phyloP scores from a whole-genome alignment of 495 filamentous ascomycete genomes.

The Neurospora tetrasperma region DNA sequence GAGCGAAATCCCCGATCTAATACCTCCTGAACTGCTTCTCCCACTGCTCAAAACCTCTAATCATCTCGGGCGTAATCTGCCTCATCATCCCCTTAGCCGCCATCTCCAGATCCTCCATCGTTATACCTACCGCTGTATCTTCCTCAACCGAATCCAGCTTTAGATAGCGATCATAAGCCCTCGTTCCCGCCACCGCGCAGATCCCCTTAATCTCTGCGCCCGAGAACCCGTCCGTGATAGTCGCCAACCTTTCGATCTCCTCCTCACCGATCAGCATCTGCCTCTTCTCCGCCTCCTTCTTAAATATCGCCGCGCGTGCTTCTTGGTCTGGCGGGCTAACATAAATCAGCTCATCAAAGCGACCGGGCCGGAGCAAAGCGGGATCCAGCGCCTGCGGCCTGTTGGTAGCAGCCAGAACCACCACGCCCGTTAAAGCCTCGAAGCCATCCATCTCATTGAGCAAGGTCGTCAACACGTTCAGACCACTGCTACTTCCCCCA shows the following conservation, averaged over 20 bases:
- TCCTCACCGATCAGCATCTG: constrained; percentile 52
- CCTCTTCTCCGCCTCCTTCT: constrained; percentile 47
- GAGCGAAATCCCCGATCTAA: neutral
- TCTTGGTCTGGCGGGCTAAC: constrained; percentile 72
- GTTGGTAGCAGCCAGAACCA: constrained; percentile 92
- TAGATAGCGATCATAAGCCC: constrained; percentile 29
- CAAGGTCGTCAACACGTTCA: constrained; percentile 84
- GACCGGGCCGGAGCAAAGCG: constrained; percentile 77
- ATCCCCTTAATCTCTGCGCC: constrained; percentile 83
- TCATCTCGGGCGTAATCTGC: constrained; percentile 58
- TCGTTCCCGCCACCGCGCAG: constrained; percentile 43
- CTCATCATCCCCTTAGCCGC: constrained; percentile 53
- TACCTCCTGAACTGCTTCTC: constrained; percentile 29
- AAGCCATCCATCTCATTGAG: constrained; percentile 97
- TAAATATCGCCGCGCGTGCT: constrained; percentile 67
- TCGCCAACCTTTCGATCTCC: constrained; percentile 54
- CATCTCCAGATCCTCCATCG: constrained; percentile 51
- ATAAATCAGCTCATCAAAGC: constrained; percentile 84
- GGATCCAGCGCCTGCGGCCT: constrained; percentile 79
- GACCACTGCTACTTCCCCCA: constrained; percentile 33
- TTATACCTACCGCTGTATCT: constrained; percentile 37
- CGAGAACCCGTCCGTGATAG: constrained; percentile 67
- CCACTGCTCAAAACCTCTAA: constrained; percentile 60
- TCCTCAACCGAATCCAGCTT: constrained; percentile 6
- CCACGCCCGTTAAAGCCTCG: constrained; percentile 69